Conservation (phyloP, 202 grass and related monocot species). For the Brachypodium distachyon region DNA sequence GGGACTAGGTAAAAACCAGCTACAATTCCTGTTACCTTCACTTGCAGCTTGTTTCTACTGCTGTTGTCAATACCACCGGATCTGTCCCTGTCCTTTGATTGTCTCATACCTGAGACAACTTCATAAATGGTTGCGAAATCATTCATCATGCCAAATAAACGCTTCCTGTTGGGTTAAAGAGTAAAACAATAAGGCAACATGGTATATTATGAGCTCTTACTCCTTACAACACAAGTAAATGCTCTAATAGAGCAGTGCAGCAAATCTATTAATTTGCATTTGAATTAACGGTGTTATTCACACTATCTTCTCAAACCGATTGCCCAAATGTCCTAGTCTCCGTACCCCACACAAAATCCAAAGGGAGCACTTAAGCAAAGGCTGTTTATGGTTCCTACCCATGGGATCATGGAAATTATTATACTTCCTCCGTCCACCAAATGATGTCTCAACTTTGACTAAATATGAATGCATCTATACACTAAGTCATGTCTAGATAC, state of each 20-base stretch:
- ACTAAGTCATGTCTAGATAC: too few species aligned
- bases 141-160: conserved; percentile 91
- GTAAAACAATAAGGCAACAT: background rate
- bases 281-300: background rate
- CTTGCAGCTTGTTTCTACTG: conserved; percentile 49
- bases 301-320: background rate
- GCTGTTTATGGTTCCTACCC: background rate
- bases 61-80: conserved; percentile 38
- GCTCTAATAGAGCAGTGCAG: background rate
- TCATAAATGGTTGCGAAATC: conserved; percentile 86
- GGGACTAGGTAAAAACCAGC: background rate
- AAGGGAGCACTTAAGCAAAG: background rate
- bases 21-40: conserved; percentile 42
- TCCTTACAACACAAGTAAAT: background rate
- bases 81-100: conserved; percentile 60
- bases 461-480: too few species aligned
- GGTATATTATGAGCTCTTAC: background rate
- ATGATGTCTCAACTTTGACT: too few species aligned
- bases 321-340: background rate
- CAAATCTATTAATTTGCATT: background rate
- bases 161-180: conserved; percentile 56
- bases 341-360: background rate
- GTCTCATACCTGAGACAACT: conserved; percentile 54
- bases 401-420: background rate
- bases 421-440: too few species aligned